phyloP scores from a whole-genome alignment of 495 filamentous ascomycete species.

The Penicillium tannophilum region DNA sequence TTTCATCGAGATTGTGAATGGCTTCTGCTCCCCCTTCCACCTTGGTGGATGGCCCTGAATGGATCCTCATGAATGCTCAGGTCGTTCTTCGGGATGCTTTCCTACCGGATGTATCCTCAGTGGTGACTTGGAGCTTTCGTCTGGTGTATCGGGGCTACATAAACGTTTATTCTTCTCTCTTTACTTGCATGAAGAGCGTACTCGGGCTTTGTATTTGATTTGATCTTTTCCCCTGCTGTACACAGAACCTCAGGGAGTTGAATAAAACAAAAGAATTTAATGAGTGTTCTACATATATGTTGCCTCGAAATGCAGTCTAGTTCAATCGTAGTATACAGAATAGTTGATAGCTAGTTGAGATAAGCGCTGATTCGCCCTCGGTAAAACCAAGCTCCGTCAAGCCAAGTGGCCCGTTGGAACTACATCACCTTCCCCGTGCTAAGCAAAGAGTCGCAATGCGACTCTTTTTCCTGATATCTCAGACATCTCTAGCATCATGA shows the following conservation, averaged over 20 bases:
- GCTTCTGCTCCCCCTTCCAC: conserved; percentile 22
- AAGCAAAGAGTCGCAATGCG: conserved; percentile 41
- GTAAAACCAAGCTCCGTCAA: conserved; percentile 47
- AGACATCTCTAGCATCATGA: conserved; percentile 42
- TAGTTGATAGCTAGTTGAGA: neutral
- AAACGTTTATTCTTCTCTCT: conserved; percentile 23
- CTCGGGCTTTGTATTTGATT: conserved; percentile 28
- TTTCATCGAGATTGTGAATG: conserved; percentile 29
- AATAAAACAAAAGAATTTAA: conserved; percentile 33
- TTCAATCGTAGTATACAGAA: neutral
- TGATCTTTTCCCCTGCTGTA: conserved; percentile 32
- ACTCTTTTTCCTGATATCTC: conserved; percentile 28
- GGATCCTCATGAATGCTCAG: neutral
- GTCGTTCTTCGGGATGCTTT: neutral
- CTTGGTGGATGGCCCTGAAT: conserved; percentile 29
- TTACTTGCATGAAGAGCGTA: conserved; percentile 42
- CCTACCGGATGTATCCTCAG: neutral
- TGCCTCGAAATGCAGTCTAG: no score
- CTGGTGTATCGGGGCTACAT: conserved; percentile 9
- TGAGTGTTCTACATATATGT: conserved; percentile 17
- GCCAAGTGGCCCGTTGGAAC: conserved; percentile 47
- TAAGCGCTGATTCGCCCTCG: conserved; percentile 32
- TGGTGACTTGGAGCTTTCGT: neutral
- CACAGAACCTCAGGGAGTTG: conserved; percentile 27
- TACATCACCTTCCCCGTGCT: conserved; percentile 22